Base-by-base conservation (phyloP, 306 rosid genomes). In the Medicago ruthenica region DNA sequence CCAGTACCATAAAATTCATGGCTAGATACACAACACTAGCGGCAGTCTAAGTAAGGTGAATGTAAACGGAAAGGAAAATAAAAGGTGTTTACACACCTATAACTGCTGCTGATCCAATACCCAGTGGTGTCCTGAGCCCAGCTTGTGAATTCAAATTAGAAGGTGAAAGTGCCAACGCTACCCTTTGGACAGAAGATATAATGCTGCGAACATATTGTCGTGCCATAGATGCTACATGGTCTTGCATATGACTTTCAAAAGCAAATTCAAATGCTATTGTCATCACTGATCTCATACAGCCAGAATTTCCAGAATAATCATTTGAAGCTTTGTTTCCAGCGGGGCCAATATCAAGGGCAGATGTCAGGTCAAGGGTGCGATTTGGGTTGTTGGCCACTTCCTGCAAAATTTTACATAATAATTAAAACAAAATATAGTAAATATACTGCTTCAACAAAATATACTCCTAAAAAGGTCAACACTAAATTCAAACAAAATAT, bases 201-300 rank as follows among this genome's bases (percentile, higher is more conserved):
- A 96, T 90, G 88, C 97, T 96, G 59, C 99, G 93, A 60, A 96
- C 90, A 78, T 92, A 96, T 74, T 96, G 99, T 0, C 99, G 92
- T 66, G 99, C 99, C 99, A 96, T 92, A 57, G 98, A 84, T 18
- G 98, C 99, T 39, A 92, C 99, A 81, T 96, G 97, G 17, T 96
- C 99, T 81, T 92, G 99, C 99, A 96, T 88, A 71, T 92, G 99
- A 86, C 92, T 90, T 86, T 96, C 98, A 61, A 89, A 96, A 24
- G 98, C 98, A 88, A 96, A 96, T 72, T 96, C 96, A 88, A 96
- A 47, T n/a, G n/a, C n/a, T n/a, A n/a, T n/a, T n/a, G n/a, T n/a
- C n/a, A n/a, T n/a, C n/a, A n/a, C n/a, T n/a, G n/a, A n/a, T n/a
- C n/a, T n/a, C n/a, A n/a, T n/a, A n/a, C n/a, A n/a, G n/a, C n/a